Evolutionary conservation across 345 rosid genomes (phyloP).

Genomic region (Eucalyptus caleyi): DNA sequence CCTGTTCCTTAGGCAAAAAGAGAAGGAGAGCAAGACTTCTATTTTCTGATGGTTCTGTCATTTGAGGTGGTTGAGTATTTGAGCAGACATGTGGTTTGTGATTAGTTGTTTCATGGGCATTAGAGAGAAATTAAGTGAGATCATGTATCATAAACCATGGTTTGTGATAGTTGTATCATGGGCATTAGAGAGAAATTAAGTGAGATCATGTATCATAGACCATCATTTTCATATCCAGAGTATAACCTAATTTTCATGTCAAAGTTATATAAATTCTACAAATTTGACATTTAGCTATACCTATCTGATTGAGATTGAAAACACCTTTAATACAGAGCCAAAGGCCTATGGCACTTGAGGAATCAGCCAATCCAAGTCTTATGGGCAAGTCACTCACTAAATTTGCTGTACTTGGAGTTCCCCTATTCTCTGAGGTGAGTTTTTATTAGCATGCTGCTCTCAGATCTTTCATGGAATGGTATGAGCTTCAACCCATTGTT

Average conservation of each 20-base stretch:
- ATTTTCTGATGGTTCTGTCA: neutral
- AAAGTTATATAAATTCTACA: neutral
- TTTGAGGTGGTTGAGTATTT: neutral
- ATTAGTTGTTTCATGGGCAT: neutral
- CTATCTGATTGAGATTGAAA: conserved; percentile 21
- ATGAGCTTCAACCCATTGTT: neutral
- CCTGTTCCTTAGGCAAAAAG: neutral
- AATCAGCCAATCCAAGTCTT: conserved; percentile 29
- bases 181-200: neutral
- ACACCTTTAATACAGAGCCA: conserved; percentile 17
- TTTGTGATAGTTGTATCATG: neutral
- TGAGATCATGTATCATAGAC: neutral
- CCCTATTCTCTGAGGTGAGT: conserved; percentile 34
- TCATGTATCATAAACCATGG: neutral
- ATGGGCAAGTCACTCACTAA: conserved; percentile 53
- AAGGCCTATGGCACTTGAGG: conserved; percentile 9
- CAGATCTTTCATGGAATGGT: neutral
- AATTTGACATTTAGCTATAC: neutral
- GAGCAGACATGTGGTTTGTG: neutral
- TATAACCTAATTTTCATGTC: neutral
- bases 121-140: neutral
- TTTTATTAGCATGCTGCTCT: neutral
- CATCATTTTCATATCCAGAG: neutral
- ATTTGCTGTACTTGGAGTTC: conserved; percentile 74
- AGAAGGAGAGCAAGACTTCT: neutral